These are phyloP conservation scores for Tulasnella sp. DNA, from an alignment of 768 basidiomycete genomes.

Conservation along the genomic window DNA sequence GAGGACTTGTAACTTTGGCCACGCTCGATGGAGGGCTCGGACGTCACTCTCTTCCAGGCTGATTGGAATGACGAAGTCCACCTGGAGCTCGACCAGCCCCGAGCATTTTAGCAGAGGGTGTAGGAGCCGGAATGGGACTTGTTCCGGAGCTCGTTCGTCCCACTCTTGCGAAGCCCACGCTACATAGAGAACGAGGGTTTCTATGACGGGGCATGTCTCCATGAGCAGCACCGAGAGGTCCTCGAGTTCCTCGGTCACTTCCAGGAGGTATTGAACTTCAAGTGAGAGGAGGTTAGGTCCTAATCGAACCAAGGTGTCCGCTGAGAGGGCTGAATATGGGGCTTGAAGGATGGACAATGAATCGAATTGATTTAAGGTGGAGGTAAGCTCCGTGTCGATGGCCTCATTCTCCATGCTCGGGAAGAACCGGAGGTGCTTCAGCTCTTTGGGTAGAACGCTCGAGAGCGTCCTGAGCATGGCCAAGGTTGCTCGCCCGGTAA, in stretches of 20 bases:
- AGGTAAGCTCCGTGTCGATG: constrained; percentile 3
- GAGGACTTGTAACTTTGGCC: background rate
- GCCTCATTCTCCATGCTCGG: constrained; percentile 3
- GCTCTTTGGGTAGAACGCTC: background rate
- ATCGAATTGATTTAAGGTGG: background rate
- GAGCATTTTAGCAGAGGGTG: background rate
- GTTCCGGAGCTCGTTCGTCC: background rate
- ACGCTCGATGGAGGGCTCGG: background rate
- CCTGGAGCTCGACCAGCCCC: background rate
- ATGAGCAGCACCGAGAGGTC: constrained; percentile 1
- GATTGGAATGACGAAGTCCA: constrained; percentile 10
- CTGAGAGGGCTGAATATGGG: constrained; percentile 1
- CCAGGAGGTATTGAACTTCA: constrained; percentile 16
- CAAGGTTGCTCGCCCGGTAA: background rate
- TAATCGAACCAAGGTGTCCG: background rate
- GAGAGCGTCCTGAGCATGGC: constrained; percentile 7
- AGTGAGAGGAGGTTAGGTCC: background rate
- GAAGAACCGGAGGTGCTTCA: background rate
- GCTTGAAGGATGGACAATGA: background rate
- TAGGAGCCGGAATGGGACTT: background rate
- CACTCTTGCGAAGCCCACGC: constrained; percentile 10
- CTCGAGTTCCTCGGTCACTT: constrained; percentile 10
- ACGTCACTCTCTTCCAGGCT: background rate
- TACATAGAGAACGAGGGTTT: background rate
- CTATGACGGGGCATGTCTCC: constrained; percentile 3